Evolutionary conservation across 1,139 yeast species (phyloP).

Genomic region (Lodderomyces oxycetoniae): DNA sequence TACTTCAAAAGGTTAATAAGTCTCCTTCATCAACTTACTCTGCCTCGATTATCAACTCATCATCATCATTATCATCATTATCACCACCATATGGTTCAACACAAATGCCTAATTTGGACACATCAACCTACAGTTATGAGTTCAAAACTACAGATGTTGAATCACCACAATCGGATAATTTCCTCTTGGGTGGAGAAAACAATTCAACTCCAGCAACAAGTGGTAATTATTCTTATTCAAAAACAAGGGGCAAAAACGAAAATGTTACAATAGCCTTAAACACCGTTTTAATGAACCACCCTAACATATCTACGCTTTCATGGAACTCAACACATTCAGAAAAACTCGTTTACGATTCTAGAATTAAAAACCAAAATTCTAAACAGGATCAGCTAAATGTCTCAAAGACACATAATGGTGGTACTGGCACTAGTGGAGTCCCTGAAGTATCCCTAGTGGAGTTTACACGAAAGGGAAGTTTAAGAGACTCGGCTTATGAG

Average conservation of each 20-base stretch:
- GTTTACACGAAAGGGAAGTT: constrained; percentile 47
- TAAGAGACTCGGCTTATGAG: constrained; percentile 36
- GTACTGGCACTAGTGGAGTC: constrained; percentile 1
- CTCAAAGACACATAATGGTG: constrained; percentile 5
- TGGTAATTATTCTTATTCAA: constrained; percentile 4
- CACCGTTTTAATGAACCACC: constrained; percentile 1
- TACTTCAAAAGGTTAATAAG: constrained; percentile 22
- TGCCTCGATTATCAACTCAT: background rate
- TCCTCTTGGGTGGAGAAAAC: constrained; percentile 9
- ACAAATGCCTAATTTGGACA: constrained; percentile 6
- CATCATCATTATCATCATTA: constrained; percentile 4
- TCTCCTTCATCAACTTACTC: background rate
- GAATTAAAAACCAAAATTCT: constrained; percentile 7
- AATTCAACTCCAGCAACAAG: constrained; percentile 1
- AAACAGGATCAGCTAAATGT: too few relatives aligned
- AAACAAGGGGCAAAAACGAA: constrained; percentile 11
- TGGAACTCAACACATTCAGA: constrained; percentile 14
- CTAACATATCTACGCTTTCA: constrained; percentile 20
- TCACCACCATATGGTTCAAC: constrained; percentile 4
- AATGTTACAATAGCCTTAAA: background rate
- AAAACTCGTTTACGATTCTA: constrained; percentile 10
- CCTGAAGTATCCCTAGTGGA: constrained; percentile 45
- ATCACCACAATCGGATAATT: constrained; percentile 16
- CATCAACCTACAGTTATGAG: constrained; percentile 17
- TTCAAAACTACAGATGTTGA: constrained; percentile 23